Conservation (phyloP, 495 filamentous ascomycete species). For the Elaphomyces granulatus region DNA sequence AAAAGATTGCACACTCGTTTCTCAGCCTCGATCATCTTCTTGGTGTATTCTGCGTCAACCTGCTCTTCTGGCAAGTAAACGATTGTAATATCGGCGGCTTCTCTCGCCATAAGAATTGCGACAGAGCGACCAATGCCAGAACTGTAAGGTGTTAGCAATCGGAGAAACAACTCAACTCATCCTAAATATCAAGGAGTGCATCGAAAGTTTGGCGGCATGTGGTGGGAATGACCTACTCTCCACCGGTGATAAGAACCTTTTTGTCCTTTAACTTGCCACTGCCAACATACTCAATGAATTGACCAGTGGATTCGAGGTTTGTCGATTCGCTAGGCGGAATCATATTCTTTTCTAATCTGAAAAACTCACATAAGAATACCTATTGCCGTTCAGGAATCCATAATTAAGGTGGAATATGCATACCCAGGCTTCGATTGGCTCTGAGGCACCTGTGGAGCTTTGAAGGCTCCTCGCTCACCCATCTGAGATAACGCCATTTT, state of each 20-base stretch:
- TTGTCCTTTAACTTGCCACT: conserved; percentile 35
- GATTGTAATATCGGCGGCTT: conserved; percentile 42
- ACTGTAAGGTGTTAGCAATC: conserved; percentile 10
- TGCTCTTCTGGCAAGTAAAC: conserved; percentile 41
- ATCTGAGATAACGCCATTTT: conserved; percentile 18
- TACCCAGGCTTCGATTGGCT: conserved; percentile 17
- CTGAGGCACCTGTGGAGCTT: conserved; percentile 11
- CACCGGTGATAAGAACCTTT: conserved; percentile 41
- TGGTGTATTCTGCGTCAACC: conserved; percentile 38
- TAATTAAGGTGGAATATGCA: neutral
- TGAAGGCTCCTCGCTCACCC: conserved; percentile 13
- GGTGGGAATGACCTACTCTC: conserved; percentile 26
- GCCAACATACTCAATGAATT: conserved; percentile 31
- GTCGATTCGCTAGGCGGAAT: conserved; percentile 13
- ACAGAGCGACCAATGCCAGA: conserved; percentile 41
- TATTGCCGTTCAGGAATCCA: neutral
- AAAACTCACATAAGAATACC: neutral
- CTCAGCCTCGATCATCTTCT: conserved; percentile 30
- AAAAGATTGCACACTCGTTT: conserved; percentile 32
- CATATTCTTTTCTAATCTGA: conserved; percentile 15
- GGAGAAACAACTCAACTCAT: neutral
- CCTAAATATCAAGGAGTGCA: too few species aligned
- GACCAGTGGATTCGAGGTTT: conserved; percentile 9
- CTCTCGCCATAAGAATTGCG: conserved; percentile 40
- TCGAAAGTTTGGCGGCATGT: neutral